Conservation (phyloP, 129 eudicot genomes). For the Silybum marianum region DNA sequence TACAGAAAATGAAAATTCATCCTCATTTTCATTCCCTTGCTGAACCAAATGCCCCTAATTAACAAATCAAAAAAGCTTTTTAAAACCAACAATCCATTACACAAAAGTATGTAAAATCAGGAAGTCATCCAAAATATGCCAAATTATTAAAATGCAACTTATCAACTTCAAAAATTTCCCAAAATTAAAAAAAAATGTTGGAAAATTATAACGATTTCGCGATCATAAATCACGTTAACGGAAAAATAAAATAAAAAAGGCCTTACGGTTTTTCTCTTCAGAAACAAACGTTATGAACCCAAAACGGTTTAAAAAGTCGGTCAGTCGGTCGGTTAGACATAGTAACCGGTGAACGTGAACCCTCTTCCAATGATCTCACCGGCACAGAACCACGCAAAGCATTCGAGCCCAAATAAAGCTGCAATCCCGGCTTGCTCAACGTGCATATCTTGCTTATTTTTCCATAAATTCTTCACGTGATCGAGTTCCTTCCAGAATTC, state of each 20-base stretch:
- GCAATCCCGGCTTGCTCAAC: slow-evolving; percentile 83
- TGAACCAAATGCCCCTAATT: not conserved
- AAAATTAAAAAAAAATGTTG: slow-evolving; percentile 16
- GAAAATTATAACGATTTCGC: slow-evolving; percentile 17
- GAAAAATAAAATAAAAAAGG: not conserved
- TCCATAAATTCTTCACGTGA: slow-evolving; percentile 57
- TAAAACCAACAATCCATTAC: slow-evolving; percentile 31
- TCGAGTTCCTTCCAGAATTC: slow-evolving; percentile 78
- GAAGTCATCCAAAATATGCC: slow-evolving; percentile 9
- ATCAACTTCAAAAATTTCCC: slow-evolving; percentile 34
- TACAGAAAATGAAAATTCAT: too few relatives aligned
- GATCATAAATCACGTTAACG: not conserved
- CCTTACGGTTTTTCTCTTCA: slow-evolving; percentile 23
- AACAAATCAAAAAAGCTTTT: not conserved
- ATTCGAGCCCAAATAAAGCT: slow-evolving; percentile 68
- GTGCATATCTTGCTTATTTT: slow-evolving; percentile 61
- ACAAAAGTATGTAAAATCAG: slow-evolving; percentile 9
- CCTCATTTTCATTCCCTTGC: too few relatives aligned
- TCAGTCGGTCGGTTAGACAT: slow-evolving; percentile 43
- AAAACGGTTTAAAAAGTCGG: too few relatives aligned
- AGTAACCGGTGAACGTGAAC: slow-evolving; percentile 74
- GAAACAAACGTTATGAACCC: slow-evolving; percentile 23
- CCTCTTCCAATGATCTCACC: slow-evolving; percentile 92
- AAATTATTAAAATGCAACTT: slow-evolving; percentile 24
- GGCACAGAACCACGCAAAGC: slow-evolving; percentile 85